A percentile compares a stretch with the other conserved stretches of the same genome.
Conservation (phyloP, 371 early-diverging fungal genomes). For the Mortierella sp. region DNA sequence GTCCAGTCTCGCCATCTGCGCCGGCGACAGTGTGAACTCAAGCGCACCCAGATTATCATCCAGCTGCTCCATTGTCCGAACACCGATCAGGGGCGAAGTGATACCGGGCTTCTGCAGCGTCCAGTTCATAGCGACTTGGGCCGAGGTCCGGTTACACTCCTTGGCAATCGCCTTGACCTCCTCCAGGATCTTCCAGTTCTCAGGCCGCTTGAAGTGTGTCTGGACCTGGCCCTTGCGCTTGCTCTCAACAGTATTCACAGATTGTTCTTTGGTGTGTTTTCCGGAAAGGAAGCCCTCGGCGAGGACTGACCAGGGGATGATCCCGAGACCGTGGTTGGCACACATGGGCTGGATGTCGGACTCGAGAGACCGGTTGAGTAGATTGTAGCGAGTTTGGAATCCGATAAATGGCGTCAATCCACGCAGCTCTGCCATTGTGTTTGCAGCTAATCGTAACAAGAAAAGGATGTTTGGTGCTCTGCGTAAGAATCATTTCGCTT, state of each 20-base stretch:
- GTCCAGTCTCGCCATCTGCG: slow-evolving; percentile 60
- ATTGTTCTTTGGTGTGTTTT: slow-evolving; percentile 48
- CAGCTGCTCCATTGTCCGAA: slow-evolving; percentile 56
- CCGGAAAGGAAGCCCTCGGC: slow-evolving; percentile 60
- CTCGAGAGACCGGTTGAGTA: slow-evolving; percentile 60
- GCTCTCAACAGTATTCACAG: neutral
- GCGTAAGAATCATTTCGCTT: too few species aligned
- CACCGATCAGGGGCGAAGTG: slow-evolving; percentile 62
- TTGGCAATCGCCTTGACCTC: slow-evolving; percentile 58
- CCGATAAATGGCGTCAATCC: slow-evolving; percentile 58
- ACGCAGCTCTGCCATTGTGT: slow-evolving; percentile 59
- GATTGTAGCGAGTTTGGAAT: slow-evolving; percentile 58
- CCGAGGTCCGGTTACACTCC: slow-evolving; percentile 55
- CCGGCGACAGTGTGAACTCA: slow-evolving; percentile 51
- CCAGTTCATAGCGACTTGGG: slow-evolving; percentile 64
- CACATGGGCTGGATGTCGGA: slow-evolving; percentile 59
- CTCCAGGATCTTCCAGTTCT: slow-evolving; percentile 59
- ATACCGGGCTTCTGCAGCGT: slow-evolving; percentile 61
- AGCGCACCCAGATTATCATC: slow-evolving; percentile 59
- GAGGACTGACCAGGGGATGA: slow-evolving; percentile 51
- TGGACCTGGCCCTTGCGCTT: slow-evolving; percentile 17
- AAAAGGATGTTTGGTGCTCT: neutral
- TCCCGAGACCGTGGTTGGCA: slow-evolving; percentile 55
- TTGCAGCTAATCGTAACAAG: slow-evolving; percentile 30
- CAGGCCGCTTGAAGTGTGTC: slow-evolving; percentile 18